A percentile compares a stretch with the other conserved stretches of the same genome.
Evolutionary conservation across 306 rosid species (phyloP).

Genomic region (Morella rubra): DNA sequence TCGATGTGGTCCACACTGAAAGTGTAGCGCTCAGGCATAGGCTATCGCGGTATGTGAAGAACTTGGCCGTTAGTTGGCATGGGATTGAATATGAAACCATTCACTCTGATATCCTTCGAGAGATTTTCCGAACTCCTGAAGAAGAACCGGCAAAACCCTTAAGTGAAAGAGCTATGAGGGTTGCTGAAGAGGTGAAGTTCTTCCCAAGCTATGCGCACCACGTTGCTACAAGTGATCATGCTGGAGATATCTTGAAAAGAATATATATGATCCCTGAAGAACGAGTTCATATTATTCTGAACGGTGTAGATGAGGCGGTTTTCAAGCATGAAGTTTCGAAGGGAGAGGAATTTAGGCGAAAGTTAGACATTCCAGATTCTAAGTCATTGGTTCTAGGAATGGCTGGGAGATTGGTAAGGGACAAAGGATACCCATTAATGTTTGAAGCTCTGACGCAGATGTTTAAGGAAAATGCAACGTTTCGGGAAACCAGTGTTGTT

Average conservation of each 20-base stretch:
- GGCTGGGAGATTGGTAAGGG: conserved; percentile 71
- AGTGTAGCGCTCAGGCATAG: conserved; percentile 64
- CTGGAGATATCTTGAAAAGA: conserved; percentile 63
- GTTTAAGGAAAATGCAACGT: conserved; percentile 41
- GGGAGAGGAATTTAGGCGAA: conserved; percentile 41
- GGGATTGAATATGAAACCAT: conserved; percentile 53
- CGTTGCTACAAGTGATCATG: conserved; percentile 73
- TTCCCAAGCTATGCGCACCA: conserved; percentile 66
- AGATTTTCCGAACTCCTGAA: conserved; percentile 36
- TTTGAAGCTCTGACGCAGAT: conserved; percentile 26
- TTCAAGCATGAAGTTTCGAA: conserved; percentile 51
- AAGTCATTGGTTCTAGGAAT: conserved; percentile 57
- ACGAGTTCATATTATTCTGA: conserved; percentile 61
- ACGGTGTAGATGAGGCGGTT: conserved; percentile 60
- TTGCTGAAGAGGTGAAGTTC: conserved; percentile 51
- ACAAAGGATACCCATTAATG: conserved; percentile 62
- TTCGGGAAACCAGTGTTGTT: conserved; percentile 42
- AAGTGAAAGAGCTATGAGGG: conserved; percentile 45
- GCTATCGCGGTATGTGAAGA: conserved; percentile 34
- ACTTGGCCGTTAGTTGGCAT: conserved; percentile 66
- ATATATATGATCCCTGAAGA: conserved; percentile 72
- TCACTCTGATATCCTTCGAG: conserved; percentile 41
- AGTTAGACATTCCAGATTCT: conserved; percentile 37
- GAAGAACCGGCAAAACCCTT: conserved; percentile 43
- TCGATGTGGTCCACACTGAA: conserved; percentile 65